These are phyloP conservation scores for Fomes fomentarius DNA, from an alignment of 1,284 basidiomycete species.

Conservation along the genomic window DNA sequence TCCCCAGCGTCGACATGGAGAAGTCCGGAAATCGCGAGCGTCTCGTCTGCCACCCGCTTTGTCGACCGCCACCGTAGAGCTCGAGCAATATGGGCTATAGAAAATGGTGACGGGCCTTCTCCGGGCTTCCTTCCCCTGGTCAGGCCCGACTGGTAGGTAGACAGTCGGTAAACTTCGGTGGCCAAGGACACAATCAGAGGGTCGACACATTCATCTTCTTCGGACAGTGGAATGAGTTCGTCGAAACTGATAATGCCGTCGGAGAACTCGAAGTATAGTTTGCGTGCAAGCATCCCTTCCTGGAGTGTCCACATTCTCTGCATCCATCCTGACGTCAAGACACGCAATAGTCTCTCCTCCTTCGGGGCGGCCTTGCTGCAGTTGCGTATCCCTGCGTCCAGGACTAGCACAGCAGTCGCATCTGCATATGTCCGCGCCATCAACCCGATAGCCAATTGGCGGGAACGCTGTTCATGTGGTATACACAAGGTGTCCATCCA, in stretches of 20 bases:
- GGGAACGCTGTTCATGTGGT: not conserved
- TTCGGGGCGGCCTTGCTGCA: not conserved
- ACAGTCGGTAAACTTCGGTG: not conserved
- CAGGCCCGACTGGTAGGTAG: not conserved
- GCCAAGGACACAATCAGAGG: not conserved
- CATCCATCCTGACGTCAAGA: constrained; percentile 14
- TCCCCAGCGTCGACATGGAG: not conserved
- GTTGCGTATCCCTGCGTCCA: constrained; percentile 10
- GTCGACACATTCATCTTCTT: not conserved
- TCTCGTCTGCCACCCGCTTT: constrained; percentile 5
- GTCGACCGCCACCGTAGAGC: not conserved
- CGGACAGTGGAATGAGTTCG: not conserved
- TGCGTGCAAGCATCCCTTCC: constrained; percentile 5
- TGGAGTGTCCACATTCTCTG: constrained; percentile 12
- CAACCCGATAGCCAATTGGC: constrained; percentile 9
- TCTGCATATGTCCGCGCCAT: constrained; percentile 15
- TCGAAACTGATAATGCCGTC: constrained; percentile 3
- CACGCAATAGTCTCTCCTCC: constrained; percentile 10
- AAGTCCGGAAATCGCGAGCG: not conserved
- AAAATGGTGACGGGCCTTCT: not conserved
- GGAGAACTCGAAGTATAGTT: constrained; percentile 3
- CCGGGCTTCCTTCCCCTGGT: not conserved
- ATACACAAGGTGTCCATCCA: constrained; percentile 21
- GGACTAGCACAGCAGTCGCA: constrained; percentile 8
- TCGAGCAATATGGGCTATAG: not conserved